Evolutionary conservation across 768 basidiomycete genomes (phyloP).

Genomic region (Lactifluus hygrophoroides): DNA sequence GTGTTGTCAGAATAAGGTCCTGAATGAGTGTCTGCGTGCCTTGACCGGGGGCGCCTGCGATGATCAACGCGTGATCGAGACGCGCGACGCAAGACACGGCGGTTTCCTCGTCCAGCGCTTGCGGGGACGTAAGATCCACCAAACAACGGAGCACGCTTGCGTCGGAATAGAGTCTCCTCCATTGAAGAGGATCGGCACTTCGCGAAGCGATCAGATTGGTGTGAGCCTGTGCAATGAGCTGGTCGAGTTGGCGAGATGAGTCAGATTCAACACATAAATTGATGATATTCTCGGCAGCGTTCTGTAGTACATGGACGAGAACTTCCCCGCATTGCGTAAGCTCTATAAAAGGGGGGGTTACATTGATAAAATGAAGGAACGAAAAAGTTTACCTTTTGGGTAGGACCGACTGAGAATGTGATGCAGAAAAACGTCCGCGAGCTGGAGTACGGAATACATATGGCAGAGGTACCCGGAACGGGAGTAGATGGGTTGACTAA

Average conservation of each 20-base stretch:
- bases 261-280: background rate
- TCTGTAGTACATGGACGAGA: conserved; percentile 20
- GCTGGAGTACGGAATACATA: conserved; percentile 9
- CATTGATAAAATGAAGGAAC: conserved; percentile 22
- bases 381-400: conserved; percentile 23
- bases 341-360: conserved; percentile 3
- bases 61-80: conserved; percentile 75
- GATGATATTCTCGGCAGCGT: conserved; percentile 1
- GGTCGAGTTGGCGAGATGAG: conserved; percentile 27
- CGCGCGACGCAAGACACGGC: conserved; percentile 42
- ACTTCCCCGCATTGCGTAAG: conserved; percentile 28
- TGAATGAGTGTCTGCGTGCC: conserved; percentile 54
- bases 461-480: background rate
- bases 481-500: conserved; percentile 8
- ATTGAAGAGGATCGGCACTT: conserved; percentile 32
- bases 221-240: conserved; percentile 41
- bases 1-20: conserved; percentile 52
- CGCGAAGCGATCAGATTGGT: conserved; percentile 38
- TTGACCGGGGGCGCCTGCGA: conserved; percentile 68
- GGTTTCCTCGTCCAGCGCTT: conserved; percentile 16
- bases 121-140: conserved; percentile 25
- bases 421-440: conserved; percentile 4
- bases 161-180: conserved; percentile 74
- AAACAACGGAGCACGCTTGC: conserved; percentile 52
- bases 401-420: conserved; percentile 2